phyloP scores from a whole-genome alignment of 1,139 yeast genomes.

The Yamadazyma epiphylla region DNA sequence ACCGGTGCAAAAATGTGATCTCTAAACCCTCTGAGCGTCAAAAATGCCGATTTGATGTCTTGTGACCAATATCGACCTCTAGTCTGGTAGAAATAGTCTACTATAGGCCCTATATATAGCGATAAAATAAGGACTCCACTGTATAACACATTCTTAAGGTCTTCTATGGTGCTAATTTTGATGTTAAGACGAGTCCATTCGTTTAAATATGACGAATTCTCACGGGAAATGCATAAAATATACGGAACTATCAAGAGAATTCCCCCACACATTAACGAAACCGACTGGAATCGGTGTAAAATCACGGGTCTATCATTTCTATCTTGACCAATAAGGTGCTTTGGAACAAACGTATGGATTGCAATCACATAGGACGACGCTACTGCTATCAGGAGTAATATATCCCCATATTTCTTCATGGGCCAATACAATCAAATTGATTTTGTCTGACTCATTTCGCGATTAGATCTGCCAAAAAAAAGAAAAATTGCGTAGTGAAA shows the following conservation, averaged over 20 bases:
- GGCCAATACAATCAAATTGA: conserved; percentile 20
- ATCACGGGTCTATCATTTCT: conserved; percentile 47
- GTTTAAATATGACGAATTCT: too few relatives aligned
- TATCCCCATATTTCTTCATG: conserved; percentile 3
- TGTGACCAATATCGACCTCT: conserved; percentile 4
- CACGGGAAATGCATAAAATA: not conserved
- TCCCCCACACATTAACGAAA: conserved; percentile 27
- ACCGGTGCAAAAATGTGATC: conserved; percentile 77
- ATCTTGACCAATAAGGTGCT: conserved; percentile 16
- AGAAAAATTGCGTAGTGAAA: conserved; percentile 4
- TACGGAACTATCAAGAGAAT: conserved; percentile 27
- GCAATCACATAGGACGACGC: conserved; percentile 42
- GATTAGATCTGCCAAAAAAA: conserved; percentile 2
- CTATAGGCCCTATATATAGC: conserved; percentile 59
- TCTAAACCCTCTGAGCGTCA: conserved; percentile 50
- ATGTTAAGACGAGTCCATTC: too few relatives aligned
- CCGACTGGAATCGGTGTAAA: conserved; percentile 33
- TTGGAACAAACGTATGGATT: conserved; percentile 30
- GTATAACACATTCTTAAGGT: too few relatives aligned
- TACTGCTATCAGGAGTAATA: conserved; percentile 17
- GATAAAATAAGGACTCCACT: too few relatives aligned
- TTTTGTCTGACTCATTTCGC: conserved; percentile 26
- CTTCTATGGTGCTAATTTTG: too few relatives aligned
- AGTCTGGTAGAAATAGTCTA: conserved; percentile 28
- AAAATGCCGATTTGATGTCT: conserved; percentile 21